Evolutionary conservation across 768 basidiomycete species (phyloP), one percentile per base, ranked within the genome.

Genomic region (Termitomyces sp.): DNA sequence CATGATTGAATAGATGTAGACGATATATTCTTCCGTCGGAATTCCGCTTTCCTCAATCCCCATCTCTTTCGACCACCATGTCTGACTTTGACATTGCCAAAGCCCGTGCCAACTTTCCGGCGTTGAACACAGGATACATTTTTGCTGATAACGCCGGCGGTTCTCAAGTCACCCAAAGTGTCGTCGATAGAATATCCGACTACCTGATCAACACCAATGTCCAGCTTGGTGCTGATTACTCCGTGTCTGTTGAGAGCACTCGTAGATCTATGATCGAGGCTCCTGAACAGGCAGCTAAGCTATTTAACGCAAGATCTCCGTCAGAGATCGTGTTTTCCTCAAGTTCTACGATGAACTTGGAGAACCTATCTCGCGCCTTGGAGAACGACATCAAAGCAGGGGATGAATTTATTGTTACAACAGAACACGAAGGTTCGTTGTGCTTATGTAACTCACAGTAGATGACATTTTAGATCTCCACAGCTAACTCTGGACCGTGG

Each of bases 131-230:
- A 1, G 84, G 82, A 1, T 90, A 77, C 63, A 78, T 88, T 59
- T 90, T 81, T 63, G 90, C 77, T 3, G 89, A 90, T 72, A 91
- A 88, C 58, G 90, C 89, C 0, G 89, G 88, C 0, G 89, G 88
- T 8, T 89, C 88, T 3, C 89, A 80, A 67, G 81, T 79, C 40
- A 71, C 82, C 1, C 72, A 78, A 49, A 71, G 70, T 50, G 83
- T 84, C 33, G 80, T 84, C 55, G 79, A 86, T 62, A 71, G 78
- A 44, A 79, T 90, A 63, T 76, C 75, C 22, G 85, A 88, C 66
- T 92, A 90, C 65, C 78, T 92, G 14, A 57, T 79, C 33, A 82
- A 86, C 71, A 84, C 85, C 8, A 92, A 92, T 64, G 87, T 82
- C 0, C 89, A 91, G 67, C 79, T 88, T 18, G 84, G 86, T 24